Conservation (phyloP, 164 flowering plant species). For the Sedum album region DNA sequence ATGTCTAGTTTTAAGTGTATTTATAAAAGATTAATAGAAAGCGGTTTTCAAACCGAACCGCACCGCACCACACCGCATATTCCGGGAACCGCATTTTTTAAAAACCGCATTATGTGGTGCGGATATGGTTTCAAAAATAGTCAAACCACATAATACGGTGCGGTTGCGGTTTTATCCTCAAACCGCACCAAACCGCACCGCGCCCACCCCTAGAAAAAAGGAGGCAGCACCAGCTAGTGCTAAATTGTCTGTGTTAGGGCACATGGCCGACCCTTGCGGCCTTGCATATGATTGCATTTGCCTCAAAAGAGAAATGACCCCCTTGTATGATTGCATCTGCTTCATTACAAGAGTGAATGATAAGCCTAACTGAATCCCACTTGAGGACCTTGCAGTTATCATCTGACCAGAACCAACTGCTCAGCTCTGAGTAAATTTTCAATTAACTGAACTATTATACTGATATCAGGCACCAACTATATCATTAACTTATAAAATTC, state of each 20-base stretch:
- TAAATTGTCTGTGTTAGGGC: not conserved
- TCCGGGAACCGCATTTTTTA: too few species aligned
- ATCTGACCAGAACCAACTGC: not conserved
- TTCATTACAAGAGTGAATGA: not conserved
- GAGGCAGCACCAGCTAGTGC: conserved; percentile 1
- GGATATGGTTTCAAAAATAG: too few species aligned
- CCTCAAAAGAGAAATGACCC: not conserved
- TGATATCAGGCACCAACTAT: not conserved
- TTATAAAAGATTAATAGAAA: too few species aligned
- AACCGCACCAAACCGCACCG: too few species aligned
- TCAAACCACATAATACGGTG: too few species aligned
- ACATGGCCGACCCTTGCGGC: not conserved
- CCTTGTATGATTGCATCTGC: conserved; percentile 3
- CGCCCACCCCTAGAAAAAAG: too few species aligned
- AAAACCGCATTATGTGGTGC: too few species aligned
- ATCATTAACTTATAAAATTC: not conserved
- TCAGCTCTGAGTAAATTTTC: not conserved
- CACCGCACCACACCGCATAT: too few species aligned
- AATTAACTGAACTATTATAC: not conserved
- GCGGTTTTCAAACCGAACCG: too few species aligned
- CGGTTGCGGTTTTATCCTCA: too few species aligned
- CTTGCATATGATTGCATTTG: not conserved
- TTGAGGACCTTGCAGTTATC: not conserved
- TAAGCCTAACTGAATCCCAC: not conserved
- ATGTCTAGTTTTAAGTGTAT: too few species aligned